These are phyloP conservation scores for Neurospora cerealis DNA, from an alignment of 495 filamentous ascomycete species.

Conservation along the genomic window DNA sequence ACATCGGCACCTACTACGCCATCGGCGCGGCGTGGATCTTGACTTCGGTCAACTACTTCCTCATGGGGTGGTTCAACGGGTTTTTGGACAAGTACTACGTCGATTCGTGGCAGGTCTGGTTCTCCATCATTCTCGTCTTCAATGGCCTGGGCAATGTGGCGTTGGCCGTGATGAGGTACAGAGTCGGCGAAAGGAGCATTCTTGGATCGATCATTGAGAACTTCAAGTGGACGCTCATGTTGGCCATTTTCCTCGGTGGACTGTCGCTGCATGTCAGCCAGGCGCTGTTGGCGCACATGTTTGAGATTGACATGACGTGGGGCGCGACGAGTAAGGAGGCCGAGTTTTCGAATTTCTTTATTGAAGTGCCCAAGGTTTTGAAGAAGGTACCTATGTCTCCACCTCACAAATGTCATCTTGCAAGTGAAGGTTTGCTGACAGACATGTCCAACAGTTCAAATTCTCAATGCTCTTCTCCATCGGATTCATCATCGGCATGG, in stretches of 20 bases:
- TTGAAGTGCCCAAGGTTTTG: conserved; percentile 67
- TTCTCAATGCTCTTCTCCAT: conserved; percentile 60
- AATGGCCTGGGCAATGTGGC: conserved; percentile 59
- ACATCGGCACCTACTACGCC: conserved; percentile 83
- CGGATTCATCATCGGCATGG: conserved; percentile 52
- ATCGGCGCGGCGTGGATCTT: conserved; percentile 72
- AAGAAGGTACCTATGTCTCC: conserved; percentile 40
- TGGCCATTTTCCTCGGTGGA: conserved; percentile 61
- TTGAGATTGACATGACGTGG: conserved; percentile 67
- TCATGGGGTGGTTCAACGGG: conserved; percentile 65
- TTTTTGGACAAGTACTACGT: conserved; percentile 69
- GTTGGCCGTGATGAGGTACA: conserved; percentile 56
- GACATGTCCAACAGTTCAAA: conserved; percentile 44
- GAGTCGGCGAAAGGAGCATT: conserved; percentile 48
- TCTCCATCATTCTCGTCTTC: conserved; percentile 62
- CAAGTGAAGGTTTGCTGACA: not conserved
- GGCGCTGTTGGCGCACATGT: conserved; percentile 59
- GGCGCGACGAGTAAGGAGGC: conserved; percentile 61
- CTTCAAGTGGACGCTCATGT: conserved; percentile 62
- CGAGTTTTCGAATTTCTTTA: conserved; percentile 70
- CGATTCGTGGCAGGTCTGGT: conserved; percentile 67
- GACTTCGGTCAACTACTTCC: conserved; percentile 68
- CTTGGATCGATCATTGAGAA: conserved; percentile 52
- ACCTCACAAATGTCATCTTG: not conserved
- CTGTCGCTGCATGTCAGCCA: conserved; percentile 60